Base-by-base conservation (phyloP, 139 green algal species). In the Dunaliella primolecta region DNA sequence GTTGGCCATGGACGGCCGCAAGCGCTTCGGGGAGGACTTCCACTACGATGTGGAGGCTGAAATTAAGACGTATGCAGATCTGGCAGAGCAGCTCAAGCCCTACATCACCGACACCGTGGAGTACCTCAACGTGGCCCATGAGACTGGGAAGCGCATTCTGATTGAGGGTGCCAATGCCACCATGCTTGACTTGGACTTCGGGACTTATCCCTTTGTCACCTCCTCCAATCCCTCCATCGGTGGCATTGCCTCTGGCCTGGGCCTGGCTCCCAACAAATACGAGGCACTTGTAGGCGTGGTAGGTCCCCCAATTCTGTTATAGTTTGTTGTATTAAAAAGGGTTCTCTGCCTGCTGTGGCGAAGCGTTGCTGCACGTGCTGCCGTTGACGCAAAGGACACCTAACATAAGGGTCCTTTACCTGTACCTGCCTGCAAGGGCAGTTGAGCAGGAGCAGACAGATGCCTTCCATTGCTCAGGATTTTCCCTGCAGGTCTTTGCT, bases 201-300 rank as follows among this genome's bases (percentile, higher is more conserved):
- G 97, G 72, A 99, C 97, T 33, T 99, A 99, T 92, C 97, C 97
- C n/a, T 99, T 97, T 83, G 97, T 99, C 15, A 99, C 97, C 21
- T 98, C 94, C 36, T 98, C 94, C 80, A 99, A 99, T 92, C 97
- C 97, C 37, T 96, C 91, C 81, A 96, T 99, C 55, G 97, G 97
- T 23, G 97, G 97, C 82, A 95, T 99, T 29, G 94, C 94, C 76
- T 92, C 92, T 20, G 97, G 97, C 37, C 92, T 99, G 37, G 97
- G 97, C 76, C 88, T 99, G 46, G 94, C 97, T 0, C 97, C 97
- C 11, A 95, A 85, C 82, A 95, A 94, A 72, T 95, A 98, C 81
- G 85, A 95, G 3, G 93, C 93, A 74, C 88, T 99, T 71, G 94
- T 99, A 35, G 97, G 97, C 77, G 97, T 99, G 91, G 93, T 96